phyloP scores from a whole-genome alignment of 805 yeast species.

The Zygotorulaspora chibaensis region DNA sequence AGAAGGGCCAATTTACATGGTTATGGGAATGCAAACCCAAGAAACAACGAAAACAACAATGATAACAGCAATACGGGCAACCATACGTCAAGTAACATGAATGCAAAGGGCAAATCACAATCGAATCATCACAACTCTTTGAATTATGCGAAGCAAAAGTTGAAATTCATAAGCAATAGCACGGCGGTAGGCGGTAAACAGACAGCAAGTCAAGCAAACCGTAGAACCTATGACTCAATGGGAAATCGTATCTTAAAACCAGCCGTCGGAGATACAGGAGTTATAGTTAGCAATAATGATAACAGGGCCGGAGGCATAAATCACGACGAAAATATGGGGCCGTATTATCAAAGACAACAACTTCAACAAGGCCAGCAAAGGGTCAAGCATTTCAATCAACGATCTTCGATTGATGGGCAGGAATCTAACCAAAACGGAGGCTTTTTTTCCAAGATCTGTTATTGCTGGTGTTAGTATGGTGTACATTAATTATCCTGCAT shows the following conservation, averaged over 20 bases:
- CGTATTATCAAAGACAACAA: constrained; percentile 12
- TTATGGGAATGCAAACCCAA: constrained; percentile 67
- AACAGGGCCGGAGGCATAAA: constrained; percentile 7
- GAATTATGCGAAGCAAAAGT: constrained; percentile 14
- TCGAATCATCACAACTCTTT: constrained; percentile 11
- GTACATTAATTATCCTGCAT: constrained; percentile 3
- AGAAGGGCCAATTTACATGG: constrained; percentile 80
- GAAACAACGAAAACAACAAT: constrained; percentile 17
- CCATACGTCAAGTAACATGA: constrained; percentile 4
- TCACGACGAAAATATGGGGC: constrained; percentile 9
- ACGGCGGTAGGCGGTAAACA: constrained; percentile 6
- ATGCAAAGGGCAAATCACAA: constrained; percentile 11
- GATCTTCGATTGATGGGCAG: constrained; percentile 7
- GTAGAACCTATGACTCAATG: constrained; percentile 28
- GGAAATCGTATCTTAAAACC: constrained; percentile 18
- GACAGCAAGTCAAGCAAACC: constrained; percentile 8
- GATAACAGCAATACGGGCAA: constrained; percentile 17
- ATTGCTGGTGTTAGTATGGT: constrained; percentile 19
- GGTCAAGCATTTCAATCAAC: constrained; percentile 9
- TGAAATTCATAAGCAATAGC: constrained; percentile 7
- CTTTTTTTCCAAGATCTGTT: constrained; percentile 21
- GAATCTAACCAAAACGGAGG: constrained; percentile 12
- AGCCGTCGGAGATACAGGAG: neutral
- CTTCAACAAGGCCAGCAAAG: constrained; percentile 10
- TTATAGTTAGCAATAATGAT: constrained; percentile 4